Base-by-base conservation (phyloP, 2,329 filamentous ascomycete species). In the Aspergillus phoenicis region DNA sequence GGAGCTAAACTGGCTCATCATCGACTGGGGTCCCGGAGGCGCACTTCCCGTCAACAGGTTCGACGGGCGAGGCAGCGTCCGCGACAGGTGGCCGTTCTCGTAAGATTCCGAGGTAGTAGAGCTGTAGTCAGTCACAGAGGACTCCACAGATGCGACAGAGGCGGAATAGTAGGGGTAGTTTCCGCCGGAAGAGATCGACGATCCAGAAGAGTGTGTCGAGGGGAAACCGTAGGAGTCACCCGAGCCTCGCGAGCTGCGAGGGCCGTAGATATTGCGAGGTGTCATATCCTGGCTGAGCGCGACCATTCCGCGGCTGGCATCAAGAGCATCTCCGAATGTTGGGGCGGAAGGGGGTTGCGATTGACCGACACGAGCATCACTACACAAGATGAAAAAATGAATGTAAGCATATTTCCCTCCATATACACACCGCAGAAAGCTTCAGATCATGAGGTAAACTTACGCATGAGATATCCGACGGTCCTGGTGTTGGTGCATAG, bases 1-100 rank as follows among this genome's bases (percentile, higher is more conserved):
- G 65, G 94, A 97, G 79, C 91, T 97, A 81, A 98, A 98, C 71
- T 96, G 93, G 56, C 92, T 88, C 95, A 99, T 99, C 93, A 99
- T 97, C 0, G 93, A 96, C 74, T 96, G 91, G 1, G 93, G 93
- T 17, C 92, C 92, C 1, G 93, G 92, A 1, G 92, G 91, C 33
- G 88, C 84, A 60, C 84, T 87, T 47, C 81, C 81, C 26, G 83
- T 82, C 59, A 89, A 73, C 13, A 90, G 80, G 39, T 86, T 88
- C 26, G 88, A 87, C 1, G 93, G 91, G 57, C 91, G 85, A 1
- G 93, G 93, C 2, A 97, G 82, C n/a, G 91, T 94, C 69, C 93
- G 86, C 54, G 91, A 93, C 39, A 87, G 85, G 58, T 91, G 85
- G 6, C 67, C 67, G 5, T 89, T 88, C 72, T 94, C 92, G 61